phyloP scores from a whole-genome alignment of 2,329 filamentous ascomycete species.

The Aspergillus ibericus region DNA sequence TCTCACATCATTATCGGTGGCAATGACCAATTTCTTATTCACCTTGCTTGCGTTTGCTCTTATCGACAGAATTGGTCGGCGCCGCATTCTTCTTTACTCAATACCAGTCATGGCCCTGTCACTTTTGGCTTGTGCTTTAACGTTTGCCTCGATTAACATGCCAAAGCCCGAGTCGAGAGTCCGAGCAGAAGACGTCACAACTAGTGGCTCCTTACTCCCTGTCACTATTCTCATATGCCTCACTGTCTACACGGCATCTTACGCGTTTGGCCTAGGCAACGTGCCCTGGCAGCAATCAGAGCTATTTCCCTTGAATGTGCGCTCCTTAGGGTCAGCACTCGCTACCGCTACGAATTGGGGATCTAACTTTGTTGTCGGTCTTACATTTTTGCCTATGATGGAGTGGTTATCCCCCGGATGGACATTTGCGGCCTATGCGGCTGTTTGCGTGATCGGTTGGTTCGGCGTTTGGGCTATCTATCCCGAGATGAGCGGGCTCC shows the following conservation, averaged over 20 bases:
- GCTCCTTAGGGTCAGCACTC: conserved; percentile 62
- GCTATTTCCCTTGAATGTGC: conserved; percentile 70
- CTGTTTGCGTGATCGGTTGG: conserved; percentile 68
- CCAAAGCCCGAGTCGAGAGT: conserved; percentile 22
- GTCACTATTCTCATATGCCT: conserved; percentile 70
- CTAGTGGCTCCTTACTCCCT: conserved; percentile 32
- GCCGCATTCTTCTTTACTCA: conserved; percentile 77
- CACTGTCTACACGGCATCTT: conserved; percentile 79
- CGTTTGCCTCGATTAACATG: conserved; percentile 67
- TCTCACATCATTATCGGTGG: conserved; percentile 75
- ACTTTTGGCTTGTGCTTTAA: conserved; percentile 67
- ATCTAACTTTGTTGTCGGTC: conserved; percentile 79
- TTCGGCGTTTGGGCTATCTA: conserved; percentile 70
- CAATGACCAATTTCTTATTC: conserved; percentile 79
- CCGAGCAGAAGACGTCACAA: conserved; percentile 22
- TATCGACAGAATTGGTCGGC: conserved; percentile 76
- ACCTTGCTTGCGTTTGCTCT: conserved; percentile 72
- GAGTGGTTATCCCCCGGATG: conserved; percentile 68
- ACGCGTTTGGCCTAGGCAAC: conserved; percentile 84
- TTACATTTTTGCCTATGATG: conserved; percentile 89
- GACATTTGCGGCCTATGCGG: conserved; percentile 80
- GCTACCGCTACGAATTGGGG: conserved; percentile 81
- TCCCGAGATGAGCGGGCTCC: conserved; percentile 80
- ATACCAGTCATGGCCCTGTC: conserved; percentile 81
- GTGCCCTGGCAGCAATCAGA: conserved; percentile 97